Percentiles rank a stretch among this genome's conserved stretches.
These are phyloP conservation scores for Salix arbutifolia DNA, from an alignment of 345 rosid genomes.

Conservation along the genomic window DNA sequence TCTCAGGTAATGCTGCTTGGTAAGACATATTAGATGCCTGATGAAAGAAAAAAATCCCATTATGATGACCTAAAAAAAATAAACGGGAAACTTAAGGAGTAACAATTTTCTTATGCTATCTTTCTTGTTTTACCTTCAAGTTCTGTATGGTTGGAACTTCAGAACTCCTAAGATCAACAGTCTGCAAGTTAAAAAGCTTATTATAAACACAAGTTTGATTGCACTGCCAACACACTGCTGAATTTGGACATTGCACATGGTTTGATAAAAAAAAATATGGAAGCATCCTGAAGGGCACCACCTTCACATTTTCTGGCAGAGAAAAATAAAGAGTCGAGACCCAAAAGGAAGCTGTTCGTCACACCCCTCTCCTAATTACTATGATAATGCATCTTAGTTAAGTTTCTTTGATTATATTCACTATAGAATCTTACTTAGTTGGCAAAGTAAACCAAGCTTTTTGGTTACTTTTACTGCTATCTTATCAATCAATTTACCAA, in stretches of 20 bases:
- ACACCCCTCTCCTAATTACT: too few relatives aligned
- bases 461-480: too few relatives aligned
- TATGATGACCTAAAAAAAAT: conserved; percentile 4
- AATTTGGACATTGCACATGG: neutral
- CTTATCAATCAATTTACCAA: too few relatives aligned
- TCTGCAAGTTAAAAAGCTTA: conserved; percentile 40
- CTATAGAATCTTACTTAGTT: too few relatives aligned
- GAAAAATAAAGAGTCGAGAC: neutral
- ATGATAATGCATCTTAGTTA: too few relatives aligned
- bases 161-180: conserved; percentile 76
- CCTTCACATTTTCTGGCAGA: neutral
- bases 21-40: conserved; percentile 53
- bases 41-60: conserved; percentile 9
- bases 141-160: conserved; percentile 34
- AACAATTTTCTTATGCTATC: conserved; percentile 8
- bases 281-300: neutral
- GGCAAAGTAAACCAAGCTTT: too few relatives aligned
- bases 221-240: neutral
- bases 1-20: conserved; percentile 75
- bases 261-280: neutral
- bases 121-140: conserved; percentile 47
- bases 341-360: neutral
- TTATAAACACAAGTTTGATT: conserved; percentile 1
- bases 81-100: conserved; percentile 3
- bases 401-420: too few relatives aligned